A percentile compares a stretch with the other conserved stretches of the same genome.
These are phyloP conservation scores for Paraleonurus japonicus DNA, from an alignment of 257 asterid species.

Conservation along the genomic window DNA sequence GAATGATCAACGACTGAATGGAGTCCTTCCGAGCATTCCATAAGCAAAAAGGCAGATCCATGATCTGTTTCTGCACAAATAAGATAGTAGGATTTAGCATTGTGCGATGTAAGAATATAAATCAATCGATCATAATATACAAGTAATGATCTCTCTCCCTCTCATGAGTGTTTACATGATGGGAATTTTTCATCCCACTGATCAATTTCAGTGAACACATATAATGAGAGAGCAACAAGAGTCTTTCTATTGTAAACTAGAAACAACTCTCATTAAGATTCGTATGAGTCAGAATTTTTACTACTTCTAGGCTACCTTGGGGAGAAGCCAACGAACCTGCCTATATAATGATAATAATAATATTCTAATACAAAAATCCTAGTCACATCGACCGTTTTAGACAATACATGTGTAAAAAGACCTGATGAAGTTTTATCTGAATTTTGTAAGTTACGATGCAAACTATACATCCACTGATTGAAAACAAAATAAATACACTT, in stretches of 20 bases:
- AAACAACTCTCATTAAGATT: background rate
- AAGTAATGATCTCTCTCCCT: background rate
- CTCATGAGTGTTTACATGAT: background rate
- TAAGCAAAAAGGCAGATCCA: slow-evolving; percentile 14
- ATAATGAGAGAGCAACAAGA: background rate
- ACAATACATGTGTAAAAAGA: background rate
- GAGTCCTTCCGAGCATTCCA: slow-evolving; percentile 20
- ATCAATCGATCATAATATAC: background rate
- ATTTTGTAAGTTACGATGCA: background rate
- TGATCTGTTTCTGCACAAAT: slow-evolving; percentile 28
- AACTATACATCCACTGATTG: background rate
- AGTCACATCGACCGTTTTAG: background rate
- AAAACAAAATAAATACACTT: background rate
- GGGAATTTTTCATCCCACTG: background rate
- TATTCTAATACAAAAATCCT: background rate
- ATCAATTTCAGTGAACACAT: background rate
- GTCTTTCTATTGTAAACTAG: background rate
- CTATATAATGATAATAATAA: background rate
- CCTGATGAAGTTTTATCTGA: background rate
- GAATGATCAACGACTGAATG: slow-evolving; percentile 4
- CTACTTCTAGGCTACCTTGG: background rate
- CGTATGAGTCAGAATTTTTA: background rate
- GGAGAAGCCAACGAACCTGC: background rate
- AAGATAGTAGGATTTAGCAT: slow-evolving; percentile 14
- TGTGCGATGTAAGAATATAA: background rate